Conservation (phyloP, 176 grass and related monocot species). For the Musa acuminata region DNA sequence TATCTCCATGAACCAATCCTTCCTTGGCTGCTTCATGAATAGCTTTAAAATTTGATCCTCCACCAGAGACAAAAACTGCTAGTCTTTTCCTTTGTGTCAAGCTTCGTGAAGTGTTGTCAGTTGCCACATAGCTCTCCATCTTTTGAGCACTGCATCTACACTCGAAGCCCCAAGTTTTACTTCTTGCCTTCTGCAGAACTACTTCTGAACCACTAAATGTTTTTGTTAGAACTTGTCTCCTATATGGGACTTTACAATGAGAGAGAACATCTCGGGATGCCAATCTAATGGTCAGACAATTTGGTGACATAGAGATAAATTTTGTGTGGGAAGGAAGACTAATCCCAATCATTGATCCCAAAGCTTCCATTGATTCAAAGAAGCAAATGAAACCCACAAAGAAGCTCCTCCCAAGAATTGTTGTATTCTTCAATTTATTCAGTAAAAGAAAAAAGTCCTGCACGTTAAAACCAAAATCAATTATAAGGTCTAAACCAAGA, state of each 20-base stretch:
- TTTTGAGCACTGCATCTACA: background rate
- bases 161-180: background rate
- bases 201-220: background rate
- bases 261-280: background rate
- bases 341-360: background rate
- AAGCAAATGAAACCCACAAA: background rate
- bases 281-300: background rate
- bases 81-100: constrained; percentile 29
- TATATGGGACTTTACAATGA: background rate
- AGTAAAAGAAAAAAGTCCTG: too few relatives aligned
- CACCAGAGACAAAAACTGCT: constrained; percentile 53
- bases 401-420: background rate
- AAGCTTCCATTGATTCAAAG: constrained; percentile 1
- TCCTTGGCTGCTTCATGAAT: constrained; percentile 26
- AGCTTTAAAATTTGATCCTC: constrained; percentile 36
- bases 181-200: background rate
- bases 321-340: background rate
- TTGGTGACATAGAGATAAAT: background rate
- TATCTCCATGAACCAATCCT: constrained; percentile 27
- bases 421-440: background rate
- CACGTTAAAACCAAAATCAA: too few relatives aligned
- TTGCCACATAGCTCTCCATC: background rate
- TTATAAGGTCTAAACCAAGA: too few relatives aligned
- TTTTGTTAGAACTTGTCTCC: background rate
- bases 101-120: background rate